phyloP scores from a whole-genome alignment of 2,329 filamentous ascomycete species.

The Ophiostoma perfectum region DNA sequence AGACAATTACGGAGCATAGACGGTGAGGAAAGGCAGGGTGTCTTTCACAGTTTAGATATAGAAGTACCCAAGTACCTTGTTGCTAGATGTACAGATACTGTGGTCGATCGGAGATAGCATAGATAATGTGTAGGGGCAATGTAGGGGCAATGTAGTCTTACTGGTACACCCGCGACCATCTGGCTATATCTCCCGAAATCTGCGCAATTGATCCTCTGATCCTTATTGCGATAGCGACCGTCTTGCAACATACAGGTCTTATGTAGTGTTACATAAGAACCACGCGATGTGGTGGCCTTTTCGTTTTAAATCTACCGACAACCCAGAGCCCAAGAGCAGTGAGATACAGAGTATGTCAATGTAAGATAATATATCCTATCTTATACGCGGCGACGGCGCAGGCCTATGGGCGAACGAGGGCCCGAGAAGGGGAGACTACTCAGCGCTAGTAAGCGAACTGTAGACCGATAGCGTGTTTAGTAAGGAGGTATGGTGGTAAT shows the following conservation, averaged over 20 bases:
- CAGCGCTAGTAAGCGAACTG: not conserved
- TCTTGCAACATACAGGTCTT: not conserved
- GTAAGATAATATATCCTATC: too few species aligned
- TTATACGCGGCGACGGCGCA: not conserved
- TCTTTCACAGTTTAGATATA: not conserved
- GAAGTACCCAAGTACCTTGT: not conserved
- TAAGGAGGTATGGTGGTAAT: not conserved
- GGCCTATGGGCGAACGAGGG: not conserved
- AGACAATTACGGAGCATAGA: not conserved
- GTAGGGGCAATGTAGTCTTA: not conserved
- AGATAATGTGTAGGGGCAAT: not conserved
- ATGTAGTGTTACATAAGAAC: not conserved
- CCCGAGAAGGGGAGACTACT: not conserved
- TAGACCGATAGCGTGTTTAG: not conserved
- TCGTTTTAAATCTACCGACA: not conserved
- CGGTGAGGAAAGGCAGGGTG: not conserved
- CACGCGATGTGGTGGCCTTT: not conserved
- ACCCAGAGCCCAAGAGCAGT: not conserved
- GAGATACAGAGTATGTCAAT: too few species aligned
- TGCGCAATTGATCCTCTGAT: constrained; percentile 10
- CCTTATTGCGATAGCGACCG: not conserved
- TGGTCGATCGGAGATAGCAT: not conserved
- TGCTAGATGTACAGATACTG: not conserved
- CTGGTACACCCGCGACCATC: not conserved
- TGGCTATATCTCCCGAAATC: constrained; percentile 9